Evolutionary conservation across 2,329 filamentous ascomycete species (phyloP), one percentile per base, ranked within the genome.

Genomic region (Zymoseptoria crescenta): DNA sequence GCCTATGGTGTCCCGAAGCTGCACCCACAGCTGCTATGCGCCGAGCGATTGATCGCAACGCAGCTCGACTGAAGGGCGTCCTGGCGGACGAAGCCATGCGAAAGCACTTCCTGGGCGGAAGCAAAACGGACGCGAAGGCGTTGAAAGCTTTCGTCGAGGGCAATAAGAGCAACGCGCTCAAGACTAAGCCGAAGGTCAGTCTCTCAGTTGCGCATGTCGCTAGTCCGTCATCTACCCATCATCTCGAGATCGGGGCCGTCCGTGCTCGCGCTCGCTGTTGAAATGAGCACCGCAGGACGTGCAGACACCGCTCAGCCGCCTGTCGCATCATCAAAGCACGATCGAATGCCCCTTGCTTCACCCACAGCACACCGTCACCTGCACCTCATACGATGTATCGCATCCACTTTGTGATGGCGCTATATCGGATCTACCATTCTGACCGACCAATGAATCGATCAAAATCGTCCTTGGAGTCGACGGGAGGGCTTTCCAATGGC

Each of bases 111-210:
- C 80, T 93, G 53, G 80, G 41, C 9, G 51, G 41, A 8, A 45
- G 16, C 20, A 81, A 1, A 78, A 79, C 3, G 75, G 79, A 20
- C 73, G 29, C 78, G 57, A 77, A 79, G 55, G 79, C 83, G 57
- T 58, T 62, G 10, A 56, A 83, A 64, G 87, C 87, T 0, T 96
- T 96, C 73, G 80, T 83, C 21, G 68, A 69, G 50, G 78, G 81
- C 65, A 96, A 96, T 68, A 77, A 82, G 64, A 83, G 85, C 60
- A 87, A 84, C 62, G 90, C 91, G 13, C 78, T 96, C 55, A 96
- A 95, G 79, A 93, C 84, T 45, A 87, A 87, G 70, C 92, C 92
- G 4, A 93, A 92, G 84, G 90, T 91, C 73, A 72, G 81, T 76
- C 52, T 30, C 24, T 13, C 41, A 5, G 13, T 45, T 45, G 10